phyloP scores from a whole-genome alignment of 805 yeast genomes.

The Ogataea wickerhamii region DNA sequence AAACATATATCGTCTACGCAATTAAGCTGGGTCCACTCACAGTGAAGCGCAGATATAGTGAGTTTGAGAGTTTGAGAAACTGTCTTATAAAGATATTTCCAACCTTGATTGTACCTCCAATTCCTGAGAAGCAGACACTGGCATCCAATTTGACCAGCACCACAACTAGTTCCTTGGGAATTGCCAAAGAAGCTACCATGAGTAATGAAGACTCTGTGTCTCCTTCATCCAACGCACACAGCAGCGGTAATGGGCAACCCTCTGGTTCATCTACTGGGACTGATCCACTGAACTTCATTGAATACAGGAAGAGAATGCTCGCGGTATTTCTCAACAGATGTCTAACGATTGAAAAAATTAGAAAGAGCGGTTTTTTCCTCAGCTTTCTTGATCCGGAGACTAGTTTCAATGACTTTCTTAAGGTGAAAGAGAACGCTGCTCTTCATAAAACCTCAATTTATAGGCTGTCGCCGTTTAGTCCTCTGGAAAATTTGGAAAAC shows the following conservation, averaged over 20 bases:
- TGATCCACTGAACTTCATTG: slow-evolving; percentile 29
- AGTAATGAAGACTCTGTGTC: slow-evolving; percentile 6
- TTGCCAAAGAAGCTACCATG: slow-evolving; percentile 8
- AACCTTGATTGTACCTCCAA: slow-evolving; percentile 83
- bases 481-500: slow-evolving; percentile 50
- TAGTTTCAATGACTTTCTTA: slow-evolving; percentile 74
- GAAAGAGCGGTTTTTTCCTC: slow-evolving; percentile 58
- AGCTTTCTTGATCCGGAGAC: slow-evolving; percentile 84
- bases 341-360: slow-evolving; percentile 49
- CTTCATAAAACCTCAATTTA: slow-evolving; percentile 48
- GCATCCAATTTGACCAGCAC: slow-evolving; percentile 32
- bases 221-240: slow-evolving; percentile 5
- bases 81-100: slow-evolving; percentile 73
- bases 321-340: slow-evolving; percentile 79
- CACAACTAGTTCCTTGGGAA: slow-evolving; percentile 28
- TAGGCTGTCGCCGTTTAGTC: slow-evolving; percentile 60
- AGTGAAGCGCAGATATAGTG: slow-evolving; percentile 85
- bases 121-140: slow-evolving; percentile 79
- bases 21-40: slow-evolving; percentile 57
- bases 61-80: slow-evolving; percentile 79
- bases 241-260: slow-evolving; percentile 1
- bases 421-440: slow-evolving; percentile 49
- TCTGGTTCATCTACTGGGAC: neutral
- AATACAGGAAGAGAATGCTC: slow-evolving; percentile 71
- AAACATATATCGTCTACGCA: slow-evolving; percentile 72